These are phyloP conservation scores for Exophiala calicioides DNA, from an alignment of 2,329 filamentous ascomycete genomes.

Conservation along the genomic window DNA sequence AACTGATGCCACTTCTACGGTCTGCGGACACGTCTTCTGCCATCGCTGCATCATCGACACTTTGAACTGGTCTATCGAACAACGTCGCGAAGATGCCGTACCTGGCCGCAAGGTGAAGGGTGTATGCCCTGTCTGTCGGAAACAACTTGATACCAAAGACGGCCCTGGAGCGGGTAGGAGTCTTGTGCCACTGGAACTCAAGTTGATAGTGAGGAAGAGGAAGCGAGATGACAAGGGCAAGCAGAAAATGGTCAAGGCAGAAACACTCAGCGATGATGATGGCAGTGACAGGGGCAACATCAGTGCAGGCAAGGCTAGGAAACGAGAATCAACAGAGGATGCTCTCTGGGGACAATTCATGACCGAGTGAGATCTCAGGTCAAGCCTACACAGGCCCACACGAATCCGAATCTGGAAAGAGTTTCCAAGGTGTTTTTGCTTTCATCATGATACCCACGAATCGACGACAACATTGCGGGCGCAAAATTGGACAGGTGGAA, in stretches of 20 bases:
- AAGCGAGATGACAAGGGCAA: constrained; percentile 26
- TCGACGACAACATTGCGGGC: too few relatives aligned
- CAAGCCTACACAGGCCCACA: too few relatives aligned
- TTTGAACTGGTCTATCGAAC: constrained; percentile 58
- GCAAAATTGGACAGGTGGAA: too few relatives aligned
- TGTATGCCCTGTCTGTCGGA: constrained; percentile 49
- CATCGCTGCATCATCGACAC: constrained; percentile 63
- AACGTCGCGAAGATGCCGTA: constrained; percentile 40
- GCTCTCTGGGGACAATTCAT: constrained; percentile 21
- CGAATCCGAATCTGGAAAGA: too few relatives aligned
- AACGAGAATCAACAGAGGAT: constrained; percentile 16
- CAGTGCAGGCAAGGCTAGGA: constrained; percentile 8
- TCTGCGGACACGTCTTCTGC: constrained; percentile 66
- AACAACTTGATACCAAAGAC: constrained; percentile 42
- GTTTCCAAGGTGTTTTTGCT: too few relatives aligned
- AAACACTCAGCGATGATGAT: constrained; percentile 20
- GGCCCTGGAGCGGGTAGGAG: constrained; percentile 32
- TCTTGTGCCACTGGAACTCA: constrained; percentile 29
- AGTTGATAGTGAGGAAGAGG: constrained; percentile 21
- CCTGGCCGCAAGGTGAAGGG: constrained; percentile 38
- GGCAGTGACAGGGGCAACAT: constrained; percentile 11
- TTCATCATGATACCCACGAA: too few relatives aligned
- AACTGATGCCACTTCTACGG: constrained; percentile 60
- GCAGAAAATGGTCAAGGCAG: constrained; percentile 20
- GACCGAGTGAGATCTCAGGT: constrained; percentile 2